These are phyloP conservation scores for Vaccinium darrowii DNA, from an alignment of 148 eudicot genomes.

Conservation along the genomic window DNA sequence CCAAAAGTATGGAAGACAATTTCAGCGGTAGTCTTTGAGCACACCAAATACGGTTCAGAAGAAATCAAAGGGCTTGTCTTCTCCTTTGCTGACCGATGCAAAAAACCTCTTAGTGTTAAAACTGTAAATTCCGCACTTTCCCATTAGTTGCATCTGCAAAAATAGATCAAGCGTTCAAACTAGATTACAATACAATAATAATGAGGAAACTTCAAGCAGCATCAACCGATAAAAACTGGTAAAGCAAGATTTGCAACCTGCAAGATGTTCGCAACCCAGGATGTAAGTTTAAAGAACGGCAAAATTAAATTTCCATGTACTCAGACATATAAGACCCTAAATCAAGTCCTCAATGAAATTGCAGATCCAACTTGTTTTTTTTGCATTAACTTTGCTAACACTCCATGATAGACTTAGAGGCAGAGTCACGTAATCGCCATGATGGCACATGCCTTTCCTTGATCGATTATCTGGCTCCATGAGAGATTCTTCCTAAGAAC, in stretches of 20 bases:
- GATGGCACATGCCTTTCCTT: background rate
- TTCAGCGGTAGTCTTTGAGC: conserved; percentile 8
- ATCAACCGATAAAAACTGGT: background rate
- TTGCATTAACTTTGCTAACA: background rate
- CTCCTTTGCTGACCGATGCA: conserved; percentile 62
- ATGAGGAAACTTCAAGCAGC: background rate
- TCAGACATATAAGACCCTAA: background rate
- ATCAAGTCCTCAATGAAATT: conserved; percentile 5
- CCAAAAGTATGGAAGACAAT: background rate
- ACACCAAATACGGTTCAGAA: conserved; percentile 64
- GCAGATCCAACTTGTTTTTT: background rate
- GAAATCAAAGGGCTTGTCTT: conserved; percentile 84
- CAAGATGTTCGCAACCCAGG: background rate
- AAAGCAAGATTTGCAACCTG: background rate
- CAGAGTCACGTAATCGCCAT: background rate
- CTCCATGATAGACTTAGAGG: background rate
- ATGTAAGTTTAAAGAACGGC: background rate
- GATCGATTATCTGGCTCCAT: background rate
- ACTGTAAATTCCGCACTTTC: conserved; percentile 38
- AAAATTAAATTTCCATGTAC: background rate
- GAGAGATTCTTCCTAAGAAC: background rate
- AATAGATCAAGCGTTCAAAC: conserved; percentile 23
- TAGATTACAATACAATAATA: conserved; percentile 10
- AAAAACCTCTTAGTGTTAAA: conserved; percentile 43
- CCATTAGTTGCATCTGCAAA: conserved; percentile 57